Base-by-base conservation (phyloP, 768 basidiomycete species). In the Coprinellus aureogranulatus region DNA sequence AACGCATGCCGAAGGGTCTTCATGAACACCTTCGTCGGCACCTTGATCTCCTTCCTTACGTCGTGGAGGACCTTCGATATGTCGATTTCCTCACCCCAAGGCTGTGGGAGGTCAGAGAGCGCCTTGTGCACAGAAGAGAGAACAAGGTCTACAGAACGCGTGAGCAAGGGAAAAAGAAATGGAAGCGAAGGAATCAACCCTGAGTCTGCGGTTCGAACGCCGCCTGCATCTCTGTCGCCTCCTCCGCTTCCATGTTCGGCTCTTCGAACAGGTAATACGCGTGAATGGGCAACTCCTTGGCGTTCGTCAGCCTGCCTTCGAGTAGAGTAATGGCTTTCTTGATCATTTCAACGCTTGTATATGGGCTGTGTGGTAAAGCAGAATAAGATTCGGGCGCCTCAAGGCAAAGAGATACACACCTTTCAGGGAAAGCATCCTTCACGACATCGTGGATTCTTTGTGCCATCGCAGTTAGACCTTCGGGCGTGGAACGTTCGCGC, bases 201-300 rank as follows among this genome's bases (percentile, higher is more conserved):
- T 79, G 83, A 20, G 80, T 67, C 9, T 76, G 72, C 1, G 64
- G 53, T 0, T 76, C 59, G 2, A 86, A 64, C 2, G 73, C 72
- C 27, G 72, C 70, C 25, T 77, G 62, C 81, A 93, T 84, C 12
- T 65, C 70, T 50, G 70, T 65, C 0, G 90, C 86, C 54, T 87
- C 84, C 0, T 80, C 68, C 1, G 81, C 76, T 0, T 71, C 51
- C 55, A 84, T 79, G 52, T 89, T 75, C 0, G 92, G 92, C 3
- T 84, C 81, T 18, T 82, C 69, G 68, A 97, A 98, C 71, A 96
- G 84, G 69, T 87, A 96, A 0, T 88, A 83, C 0, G 84, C 87
- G 23, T 86, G 75, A 1, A 67, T 63, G 0, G 89, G 82, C 37
- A 97, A 78, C 61, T 96, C 93, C 39, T 79, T 77, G 20, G 96